A percentile compares a stretch with the other conserved stretches of the same genome.
phyloP scores from a whole-genome alignment of 306 rosid species.

The Quercus bicolor region DNA sequence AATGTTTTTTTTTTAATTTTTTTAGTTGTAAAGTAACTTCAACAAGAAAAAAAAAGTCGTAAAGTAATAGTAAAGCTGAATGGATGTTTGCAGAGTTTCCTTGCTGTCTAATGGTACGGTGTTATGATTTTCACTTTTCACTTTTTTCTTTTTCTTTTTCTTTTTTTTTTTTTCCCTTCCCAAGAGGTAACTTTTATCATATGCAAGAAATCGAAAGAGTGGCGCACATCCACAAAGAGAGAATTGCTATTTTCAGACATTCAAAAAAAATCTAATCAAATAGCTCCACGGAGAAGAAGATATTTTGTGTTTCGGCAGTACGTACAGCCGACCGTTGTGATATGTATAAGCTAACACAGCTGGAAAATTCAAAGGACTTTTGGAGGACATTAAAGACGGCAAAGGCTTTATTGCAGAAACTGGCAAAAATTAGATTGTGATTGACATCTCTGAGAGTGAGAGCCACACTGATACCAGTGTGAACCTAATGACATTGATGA shows the following conservation, averaged over 20 bases:
- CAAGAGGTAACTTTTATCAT: background rate
- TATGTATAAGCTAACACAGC: background rate
- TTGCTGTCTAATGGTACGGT: slow-evolving; percentile 29
- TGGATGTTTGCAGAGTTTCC: no score
- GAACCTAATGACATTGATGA: slow-evolving; percentile 16
- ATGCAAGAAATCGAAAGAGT: background rate
- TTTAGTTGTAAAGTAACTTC: no score
- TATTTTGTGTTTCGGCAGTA: background rate
- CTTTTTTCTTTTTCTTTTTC: background rate
- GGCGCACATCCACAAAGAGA: slow-evolving; percentile 12
- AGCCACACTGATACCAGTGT: background rate
- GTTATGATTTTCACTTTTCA: background rate
- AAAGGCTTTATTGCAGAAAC: background rate
- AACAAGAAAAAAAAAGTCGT: no score
- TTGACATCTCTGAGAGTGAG: background rate
- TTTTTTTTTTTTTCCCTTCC: no score
- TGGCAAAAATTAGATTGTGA: background rate
- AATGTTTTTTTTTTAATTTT: no score
- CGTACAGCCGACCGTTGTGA: background rate
- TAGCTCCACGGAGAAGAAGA: slow-evolving; percentile 1
- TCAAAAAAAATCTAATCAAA: background rate
- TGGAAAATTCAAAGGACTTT: background rate
- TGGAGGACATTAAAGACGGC: background rate
- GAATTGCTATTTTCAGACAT: no score
- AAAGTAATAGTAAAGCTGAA: no score